phyloP scores from a whole-genome alignment of 768 basidiomycete species.

The Dioszegia crocea region DNA sequence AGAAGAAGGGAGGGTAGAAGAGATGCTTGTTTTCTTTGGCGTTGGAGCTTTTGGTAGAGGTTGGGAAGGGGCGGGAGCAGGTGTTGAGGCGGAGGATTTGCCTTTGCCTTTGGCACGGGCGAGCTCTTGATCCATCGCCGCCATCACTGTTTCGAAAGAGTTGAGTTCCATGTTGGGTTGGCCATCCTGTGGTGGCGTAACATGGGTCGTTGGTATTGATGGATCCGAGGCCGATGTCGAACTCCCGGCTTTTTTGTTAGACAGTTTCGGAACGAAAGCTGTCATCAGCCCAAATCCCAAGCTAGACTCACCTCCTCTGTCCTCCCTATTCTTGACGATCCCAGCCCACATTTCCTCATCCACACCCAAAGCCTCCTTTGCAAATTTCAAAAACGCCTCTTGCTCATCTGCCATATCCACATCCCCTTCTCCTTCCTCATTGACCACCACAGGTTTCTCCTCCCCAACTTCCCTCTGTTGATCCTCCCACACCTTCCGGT shows the following conservation, averaged over 20 bases:
- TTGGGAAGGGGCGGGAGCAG: conserved; percentile 17
- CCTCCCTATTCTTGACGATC: conserved; percentile 74
- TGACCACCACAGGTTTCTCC: conserved; percentile 40
- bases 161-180: conserved; percentile 65
- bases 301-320: conserved; percentile 69
- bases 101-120: conserved; percentile 39
- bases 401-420: conserved; percentile 89
- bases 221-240: background rate
- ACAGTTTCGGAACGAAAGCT: conserved; percentile 40
- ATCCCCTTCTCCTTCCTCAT: conserved; percentile 56
- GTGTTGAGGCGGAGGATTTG: background rate
- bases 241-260: background rate
- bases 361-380: conserved; percentile 84
- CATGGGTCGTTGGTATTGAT: background rate
- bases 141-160: conserved; percentile 95
- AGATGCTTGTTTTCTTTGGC: conserved; percentile 8
- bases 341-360: conserved; percentile 79
- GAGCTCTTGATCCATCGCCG: conserved; percentile 85
- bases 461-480: conserved; percentile 10
- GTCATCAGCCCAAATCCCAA: background rate
- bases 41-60: conserved; percentile 13
- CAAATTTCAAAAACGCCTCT: conserved; percentile 92
- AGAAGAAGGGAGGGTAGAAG: background rate
- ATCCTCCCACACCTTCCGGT: conserved; percentile 20
- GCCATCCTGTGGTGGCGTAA: background rate